phyloP scores from a whole-genome alignment of 768 basidiomycete genomes.

The Clavaria fumosa region DNA sequence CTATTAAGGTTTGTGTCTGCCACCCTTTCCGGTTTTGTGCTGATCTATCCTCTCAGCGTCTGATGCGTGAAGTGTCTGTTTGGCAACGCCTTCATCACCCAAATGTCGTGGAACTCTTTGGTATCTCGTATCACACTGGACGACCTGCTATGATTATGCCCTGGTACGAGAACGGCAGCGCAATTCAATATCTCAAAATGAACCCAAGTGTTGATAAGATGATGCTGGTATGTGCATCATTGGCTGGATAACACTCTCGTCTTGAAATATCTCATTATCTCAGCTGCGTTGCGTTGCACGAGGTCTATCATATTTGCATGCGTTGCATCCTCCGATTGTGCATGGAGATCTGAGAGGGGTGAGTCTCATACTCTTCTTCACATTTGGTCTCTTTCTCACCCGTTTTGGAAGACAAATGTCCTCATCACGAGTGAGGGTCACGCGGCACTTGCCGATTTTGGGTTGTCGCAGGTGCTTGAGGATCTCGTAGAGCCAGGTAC shows the following conservation, averaged over 20 bases:
- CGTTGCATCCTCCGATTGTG: slow-evolving; percentile 22
- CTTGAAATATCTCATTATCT: not conserved
- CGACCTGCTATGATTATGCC: slow-evolving; percentile 25
- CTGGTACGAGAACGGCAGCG: slow-evolving; percentile 22
- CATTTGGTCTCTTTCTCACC: not conserved
- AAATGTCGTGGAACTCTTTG: slow-evolving; percentile 28
- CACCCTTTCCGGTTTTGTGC: not conserved
- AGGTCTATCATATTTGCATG: slow-evolving; percentile 26
- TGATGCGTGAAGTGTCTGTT: slow-evolving; percentile 26
- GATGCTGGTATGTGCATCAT: slow-evolving; percentile 8
- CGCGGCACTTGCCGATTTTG: slow-evolving; percentile 20
- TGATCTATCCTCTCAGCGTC: slow-evolving; percentile 16
- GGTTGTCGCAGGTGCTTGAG: slow-evolving; percentile 18
- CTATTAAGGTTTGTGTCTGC: slow-evolving; percentile 12
- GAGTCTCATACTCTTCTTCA: slow-evolving; percentile 6
- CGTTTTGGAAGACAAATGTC: slow-evolving; percentile 19
- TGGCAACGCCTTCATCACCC: slow-evolving; percentile 26
- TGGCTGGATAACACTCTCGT: not conserved
- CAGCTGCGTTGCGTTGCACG: slow-evolving; percentile 24
- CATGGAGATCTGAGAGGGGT: slow-evolving; percentile 32
- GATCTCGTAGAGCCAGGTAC: slow-evolving; percentile 15
- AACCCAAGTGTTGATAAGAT: slow-evolving; percentile 10
- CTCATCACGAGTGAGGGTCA: slow-evolving; percentile 21
- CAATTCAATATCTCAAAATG: slow-evolving; percentile 12
- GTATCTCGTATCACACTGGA: slow-evolving; percentile 22